These are phyloP conservation scores for Rhodotorula sp. DNA, from an alignment of 1,284 basidiomycete genomes.

Conservation along the genomic window DNA sequence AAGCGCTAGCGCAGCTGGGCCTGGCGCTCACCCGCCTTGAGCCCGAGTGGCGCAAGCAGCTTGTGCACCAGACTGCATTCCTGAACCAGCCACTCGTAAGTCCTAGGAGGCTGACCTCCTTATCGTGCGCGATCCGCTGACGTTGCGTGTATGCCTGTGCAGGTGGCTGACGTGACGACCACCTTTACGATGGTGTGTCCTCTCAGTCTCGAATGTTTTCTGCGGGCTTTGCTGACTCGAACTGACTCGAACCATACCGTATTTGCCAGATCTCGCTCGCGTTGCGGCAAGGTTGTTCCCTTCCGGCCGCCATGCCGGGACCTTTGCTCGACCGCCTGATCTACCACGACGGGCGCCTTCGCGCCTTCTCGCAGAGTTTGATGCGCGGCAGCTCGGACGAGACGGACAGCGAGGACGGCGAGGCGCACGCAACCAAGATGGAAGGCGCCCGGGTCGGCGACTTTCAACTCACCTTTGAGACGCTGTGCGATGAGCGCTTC, in stretches of 20 bases:
- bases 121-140: not conserved
- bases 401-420: not conserved
- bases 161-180: conserved; percentile 34
- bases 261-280: conserved; percentile 30
- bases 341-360: conserved; percentile 30
- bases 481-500: conserved; percentile 19
- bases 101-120: not conserved
- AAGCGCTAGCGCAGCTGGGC: conserved; percentile 26
- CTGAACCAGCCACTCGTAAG: conserved; percentile 30
- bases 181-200: conserved; percentile 26
- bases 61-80: conserved; percentile 32
- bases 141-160: not conserved
- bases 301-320: conserved; percentile 32
- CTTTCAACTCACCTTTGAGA: conserved; percentile 15
- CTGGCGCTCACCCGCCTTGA: conserved; percentile 21
- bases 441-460: conserved; percentile 26
- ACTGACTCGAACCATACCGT: not conserved
- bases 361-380: not conserved
- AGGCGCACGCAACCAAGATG: not conserved
- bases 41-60: conserved; percentile 18
- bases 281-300: conserved; percentile 16
- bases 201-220: too few relatives aligned
- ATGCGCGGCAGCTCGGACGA: not conserved
- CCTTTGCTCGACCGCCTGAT: conserved; percentile 37
- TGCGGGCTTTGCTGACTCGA: too few relatives aligned